Evolutionary conservation across 2,329 filamentous ascomycete species (phyloP).

Genomic region (Aureobasidium musti): DNA sequence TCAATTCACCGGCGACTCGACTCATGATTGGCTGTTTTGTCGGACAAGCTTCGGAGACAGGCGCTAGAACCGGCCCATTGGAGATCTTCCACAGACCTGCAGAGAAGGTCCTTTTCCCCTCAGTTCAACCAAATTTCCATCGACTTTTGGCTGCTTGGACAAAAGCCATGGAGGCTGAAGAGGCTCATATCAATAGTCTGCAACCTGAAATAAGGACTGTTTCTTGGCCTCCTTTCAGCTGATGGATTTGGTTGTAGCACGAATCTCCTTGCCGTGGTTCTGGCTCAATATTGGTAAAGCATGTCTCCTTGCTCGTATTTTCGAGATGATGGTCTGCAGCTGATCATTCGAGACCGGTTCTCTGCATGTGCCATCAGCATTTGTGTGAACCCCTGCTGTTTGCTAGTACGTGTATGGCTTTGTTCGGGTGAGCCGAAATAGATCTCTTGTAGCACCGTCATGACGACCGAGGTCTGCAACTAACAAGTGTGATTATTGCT

Average conservation of each 20-base stretch:
- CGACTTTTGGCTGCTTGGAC: neutral
- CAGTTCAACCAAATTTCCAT: conserved; percentile 23
- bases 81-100: conserved; percentile 12
- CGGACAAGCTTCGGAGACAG: conserved; percentile 22
- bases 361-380: conserved; percentile 14
- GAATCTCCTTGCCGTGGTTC: neutral
- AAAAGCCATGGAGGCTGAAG: neutral
- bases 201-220: neutral
- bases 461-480: neutral
- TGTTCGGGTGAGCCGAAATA: conserved; percentile 10
- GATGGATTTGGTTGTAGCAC: neutral
- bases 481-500: neutral
- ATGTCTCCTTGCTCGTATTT: conserved; percentile 18
- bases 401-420: neutral
- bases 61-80: conserved; percentile 12
- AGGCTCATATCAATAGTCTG: conserved; percentile 11
- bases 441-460: neutral
- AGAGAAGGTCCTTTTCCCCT: neutral
- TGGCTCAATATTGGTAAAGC: neutral
- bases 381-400: neutral
- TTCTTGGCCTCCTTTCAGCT: neutral
- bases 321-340: neutral
- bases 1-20: conserved; percentile 2
- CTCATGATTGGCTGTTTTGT: conserved; percentile 6
- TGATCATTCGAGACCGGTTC: conserved; percentile 14